Percentiles rank a stretch among this genome's conserved stretches.
These are phyloP conservation scores for Acorus gramineus DNA, from an alignment of 106 monocot genomes.

Conservation along the genomic window DNA sequence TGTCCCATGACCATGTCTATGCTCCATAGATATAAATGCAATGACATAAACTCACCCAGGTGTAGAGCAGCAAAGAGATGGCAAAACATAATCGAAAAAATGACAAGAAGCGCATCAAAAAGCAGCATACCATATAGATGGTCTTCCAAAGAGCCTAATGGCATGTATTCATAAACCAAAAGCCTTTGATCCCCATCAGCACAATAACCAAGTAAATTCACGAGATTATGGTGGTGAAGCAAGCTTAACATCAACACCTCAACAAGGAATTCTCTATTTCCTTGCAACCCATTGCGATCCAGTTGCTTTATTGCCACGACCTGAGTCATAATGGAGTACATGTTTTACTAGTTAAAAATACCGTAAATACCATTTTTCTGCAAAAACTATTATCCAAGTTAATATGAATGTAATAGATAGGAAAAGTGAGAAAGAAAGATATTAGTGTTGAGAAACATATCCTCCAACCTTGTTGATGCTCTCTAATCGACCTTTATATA, in stretches of 20 bases:
- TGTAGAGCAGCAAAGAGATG: no score
- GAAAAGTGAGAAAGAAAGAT: not conserved
- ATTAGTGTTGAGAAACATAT: not conserved
- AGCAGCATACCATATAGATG: constrained; percentile 23
- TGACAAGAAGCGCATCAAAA: not conserved
- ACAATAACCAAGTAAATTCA: constrained; percentile 40
- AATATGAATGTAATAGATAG: not conserved
- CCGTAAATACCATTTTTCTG: not conserved
- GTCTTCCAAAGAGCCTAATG: constrained; percentile 30
- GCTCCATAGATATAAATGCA: no score
- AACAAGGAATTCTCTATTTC: constrained; percentile 39
- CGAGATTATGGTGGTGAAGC: constrained; percentile 33
- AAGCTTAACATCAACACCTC: constrained; percentile 39
- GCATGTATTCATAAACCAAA: constrained; percentile 39
- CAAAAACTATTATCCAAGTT: not conserved
- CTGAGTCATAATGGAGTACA: constrained; percentile 2
- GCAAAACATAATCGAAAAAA: not conserved
- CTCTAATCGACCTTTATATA: constrained; percentile 26
- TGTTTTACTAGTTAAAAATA: not conserved
- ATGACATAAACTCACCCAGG: no score
- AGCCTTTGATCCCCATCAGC: constrained; percentile 42
- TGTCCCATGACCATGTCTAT: no score
- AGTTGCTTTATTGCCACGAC: constrained; percentile 40
- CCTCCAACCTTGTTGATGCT: constrained; percentile 20
- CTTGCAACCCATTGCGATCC: constrained; percentile 31